Conservation (phyloP, 177 flowering plant species). For the Telopea speciosissima region DNA sequence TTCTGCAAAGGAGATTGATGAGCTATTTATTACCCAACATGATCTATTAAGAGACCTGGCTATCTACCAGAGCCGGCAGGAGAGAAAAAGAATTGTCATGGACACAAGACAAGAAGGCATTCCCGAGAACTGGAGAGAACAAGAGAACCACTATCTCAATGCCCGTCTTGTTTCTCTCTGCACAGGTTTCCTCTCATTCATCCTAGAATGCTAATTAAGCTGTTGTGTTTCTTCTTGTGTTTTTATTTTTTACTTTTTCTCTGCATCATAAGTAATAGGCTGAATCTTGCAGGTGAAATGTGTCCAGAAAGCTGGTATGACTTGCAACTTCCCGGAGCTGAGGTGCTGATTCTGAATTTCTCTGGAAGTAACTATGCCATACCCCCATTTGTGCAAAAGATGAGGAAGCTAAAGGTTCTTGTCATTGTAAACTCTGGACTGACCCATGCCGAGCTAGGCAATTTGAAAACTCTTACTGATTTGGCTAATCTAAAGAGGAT, state of each 20-base stretch:
- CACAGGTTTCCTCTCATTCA: constrained; percentile 27
- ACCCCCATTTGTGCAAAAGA: constrained; percentile 20
- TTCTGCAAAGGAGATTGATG: constrained; percentile 26
- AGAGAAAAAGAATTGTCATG: constrained; percentile 27
- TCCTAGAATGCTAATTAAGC: background rate
- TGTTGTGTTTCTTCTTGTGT: no score
- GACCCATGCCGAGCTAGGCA: no score
- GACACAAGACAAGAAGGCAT: constrained; percentile 23
- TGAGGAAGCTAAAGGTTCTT: no score
- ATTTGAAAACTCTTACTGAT: no score
- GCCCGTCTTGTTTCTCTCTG: constrained; percentile 39
- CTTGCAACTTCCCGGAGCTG: constrained; percentile 5
- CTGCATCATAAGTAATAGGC: no score
- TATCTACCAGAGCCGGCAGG: constrained; percentile 21
- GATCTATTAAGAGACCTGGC: constrained; percentile 51
- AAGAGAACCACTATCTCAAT: constrained; percentile 6
- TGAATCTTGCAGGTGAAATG: constrained; percentile 28
- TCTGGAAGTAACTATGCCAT: constrained; percentile 19
- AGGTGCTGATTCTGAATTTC: constrained; percentile 28
- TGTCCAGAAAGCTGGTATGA: constrained; percentile 31
- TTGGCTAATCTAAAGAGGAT: no score
- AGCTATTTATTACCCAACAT: constrained; percentile 31
- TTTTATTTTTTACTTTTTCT: no score
- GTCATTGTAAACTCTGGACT: no score
- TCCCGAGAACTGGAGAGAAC: constrained; percentile 28